Evolutionary conservation across 1,284 basidiomycete species (phyloP).

Genomic region (Pascua sp.): DNA sequence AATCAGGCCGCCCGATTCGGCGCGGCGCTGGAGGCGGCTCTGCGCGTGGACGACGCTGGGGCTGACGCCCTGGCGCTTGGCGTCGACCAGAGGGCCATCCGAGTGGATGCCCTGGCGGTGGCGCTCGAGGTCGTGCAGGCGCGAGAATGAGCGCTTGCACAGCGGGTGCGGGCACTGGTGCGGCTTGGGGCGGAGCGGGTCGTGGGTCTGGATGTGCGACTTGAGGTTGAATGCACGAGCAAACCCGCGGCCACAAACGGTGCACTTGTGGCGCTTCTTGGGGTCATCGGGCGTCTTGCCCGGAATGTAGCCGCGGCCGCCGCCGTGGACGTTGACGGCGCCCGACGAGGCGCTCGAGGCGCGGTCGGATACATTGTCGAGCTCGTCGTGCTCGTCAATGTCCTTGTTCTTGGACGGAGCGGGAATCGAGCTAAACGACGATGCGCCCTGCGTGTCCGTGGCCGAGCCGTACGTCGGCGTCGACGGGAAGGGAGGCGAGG

Average conservation of each 20-base stretch:
- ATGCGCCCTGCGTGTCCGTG: neutral
- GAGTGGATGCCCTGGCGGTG: conserved; percentile 51
- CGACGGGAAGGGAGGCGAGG: conserved; percentile 28
- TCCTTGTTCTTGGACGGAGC: neutral
- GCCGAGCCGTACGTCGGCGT: conserved; percentile 25
- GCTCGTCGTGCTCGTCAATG: conserved; percentile 17
- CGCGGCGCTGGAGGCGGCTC: conserved; percentile 39
- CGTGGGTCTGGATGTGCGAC: conserved; percentile 50
- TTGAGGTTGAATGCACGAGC: conserved; percentile 52
- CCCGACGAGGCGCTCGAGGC: conserved; percentile 12
- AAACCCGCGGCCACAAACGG: conserved; percentile 49
- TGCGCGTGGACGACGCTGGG: conserved; percentile 47
- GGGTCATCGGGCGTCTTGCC: conserved; percentile 51
- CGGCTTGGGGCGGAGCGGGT: conserved; percentile 49
- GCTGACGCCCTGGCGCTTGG: conserved; percentile 45
- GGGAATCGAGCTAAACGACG: too few species aligned
- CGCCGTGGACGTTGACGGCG: conserved; percentile 42
- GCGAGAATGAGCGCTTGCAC: conserved; percentile 50
- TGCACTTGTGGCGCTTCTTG: conserved; percentile 51
- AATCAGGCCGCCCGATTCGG: conserved; percentile 40
- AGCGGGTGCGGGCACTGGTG: conserved; percentile 46
- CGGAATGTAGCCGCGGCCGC: conserved; percentile 49
- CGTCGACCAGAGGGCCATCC: conserved; percentile 49
- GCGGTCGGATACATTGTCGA: conserved; percentile 3
- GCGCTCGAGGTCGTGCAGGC: conserved; percentile 51